Evolutionary conservation across 306 rosid genomes (phyloP).

Genomic region (Cyamopsis tetragonoloba): DNA sequence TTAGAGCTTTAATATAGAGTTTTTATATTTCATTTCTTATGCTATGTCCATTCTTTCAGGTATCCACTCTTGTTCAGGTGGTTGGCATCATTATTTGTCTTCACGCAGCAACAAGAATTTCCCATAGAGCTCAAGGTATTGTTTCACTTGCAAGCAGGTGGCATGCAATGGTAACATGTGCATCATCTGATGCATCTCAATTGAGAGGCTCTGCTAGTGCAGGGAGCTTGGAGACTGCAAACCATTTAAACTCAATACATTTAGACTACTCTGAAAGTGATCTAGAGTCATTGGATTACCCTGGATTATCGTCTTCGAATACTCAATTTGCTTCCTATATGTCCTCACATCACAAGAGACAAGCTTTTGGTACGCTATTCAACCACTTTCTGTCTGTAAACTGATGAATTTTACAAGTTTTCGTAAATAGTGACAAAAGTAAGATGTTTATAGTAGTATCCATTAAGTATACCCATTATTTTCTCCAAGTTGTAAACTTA

Average conservation of each 20-base stretch:
- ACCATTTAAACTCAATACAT: conserved; percentile 36
- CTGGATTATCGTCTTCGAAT: conserved; percentile 43
- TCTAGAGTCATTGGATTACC: conserved; percentile 54
- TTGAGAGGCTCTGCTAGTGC: conserved; percentile 38
- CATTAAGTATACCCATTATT: not conserved
- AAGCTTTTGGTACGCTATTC: conserved; percentile 69
- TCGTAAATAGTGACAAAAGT: not conserved
- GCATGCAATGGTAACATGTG: conserved; percentile 69
- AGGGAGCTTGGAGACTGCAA: conserved; percentile 42
- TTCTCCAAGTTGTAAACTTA: not conserved
- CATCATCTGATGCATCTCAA: conserved; percentile 48
- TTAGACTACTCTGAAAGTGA: conserved; percentile 70
- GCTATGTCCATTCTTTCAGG: conserved; percentile 37
- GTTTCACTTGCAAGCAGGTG: conserved; percentile 73
- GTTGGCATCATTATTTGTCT: conserved; percentile 70
- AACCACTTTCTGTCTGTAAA: conserved; percentile 2
- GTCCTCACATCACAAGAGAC: conserved; percentile 76
- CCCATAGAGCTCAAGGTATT: conserved; percentile 78
- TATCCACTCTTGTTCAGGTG: conserved; percentile 76
- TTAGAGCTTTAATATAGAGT: not conserved
- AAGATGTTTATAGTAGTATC: not conserved
- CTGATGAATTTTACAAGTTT: not conserved
- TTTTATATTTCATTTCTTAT: not conserved
- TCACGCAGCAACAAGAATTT: conserved; percentile 78
- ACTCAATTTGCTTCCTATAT: conserved; percentile 55